Evolutionary conservation across 805 yeast species (phyloP).

Genomic region (Pichia eremophila): DNA sequence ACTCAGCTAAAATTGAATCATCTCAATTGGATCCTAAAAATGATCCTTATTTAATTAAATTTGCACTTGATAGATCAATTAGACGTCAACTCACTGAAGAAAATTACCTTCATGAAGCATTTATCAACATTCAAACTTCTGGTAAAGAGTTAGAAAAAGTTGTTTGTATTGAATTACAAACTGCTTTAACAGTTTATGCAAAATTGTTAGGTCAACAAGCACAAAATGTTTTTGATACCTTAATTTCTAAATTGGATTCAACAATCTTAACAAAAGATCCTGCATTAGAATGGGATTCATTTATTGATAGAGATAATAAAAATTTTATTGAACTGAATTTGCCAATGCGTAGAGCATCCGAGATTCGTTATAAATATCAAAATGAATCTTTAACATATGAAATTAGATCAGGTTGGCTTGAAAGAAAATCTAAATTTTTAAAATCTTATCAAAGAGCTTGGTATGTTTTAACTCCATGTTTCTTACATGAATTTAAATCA

Average conservation of each 20-base stretch:
- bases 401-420: constrained; percentile 71
- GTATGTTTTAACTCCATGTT: constrained; percentile 84
- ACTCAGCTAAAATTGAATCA: constrained; percentile 44
- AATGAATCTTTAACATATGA: constrained; percentile 59
- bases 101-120: constrained; percentile 81
- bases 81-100: constrained; percentile 75
- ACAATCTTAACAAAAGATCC: constrained; percentile 75
- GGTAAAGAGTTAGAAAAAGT: constrained; percentile 85
- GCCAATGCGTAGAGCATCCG: constrained; percentile 53
- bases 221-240: constrained; percentile 54
- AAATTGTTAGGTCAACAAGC: constrained; percentile 65
- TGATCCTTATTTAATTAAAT: constrained; percentile 78
- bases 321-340: constrained; percentile 57
- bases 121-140: constrained; percentile 72
- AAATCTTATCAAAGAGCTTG: constrained; percentile 87
- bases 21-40: constrained; percentile 39
- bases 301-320: constrained; percentile 53
- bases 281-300: constrained; percentile 81
- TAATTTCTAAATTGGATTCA: constrained; percentile 54
- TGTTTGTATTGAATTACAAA: constrained; percentile 79
- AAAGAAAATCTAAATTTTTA: constrained; percentile 82
- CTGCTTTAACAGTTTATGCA: constrained; percentile 65
- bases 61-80: constrained; percentile 65
- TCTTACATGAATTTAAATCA: constrained; percentile 82
- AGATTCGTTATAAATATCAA: constrained; percentile 58